Percentiles rank a stretch among this genome's conserved stretches.
Evolutionary conservation across 768 basidiomycete genomes (phyloP).

Genomic region (Arthromyces matolae): DNA sequence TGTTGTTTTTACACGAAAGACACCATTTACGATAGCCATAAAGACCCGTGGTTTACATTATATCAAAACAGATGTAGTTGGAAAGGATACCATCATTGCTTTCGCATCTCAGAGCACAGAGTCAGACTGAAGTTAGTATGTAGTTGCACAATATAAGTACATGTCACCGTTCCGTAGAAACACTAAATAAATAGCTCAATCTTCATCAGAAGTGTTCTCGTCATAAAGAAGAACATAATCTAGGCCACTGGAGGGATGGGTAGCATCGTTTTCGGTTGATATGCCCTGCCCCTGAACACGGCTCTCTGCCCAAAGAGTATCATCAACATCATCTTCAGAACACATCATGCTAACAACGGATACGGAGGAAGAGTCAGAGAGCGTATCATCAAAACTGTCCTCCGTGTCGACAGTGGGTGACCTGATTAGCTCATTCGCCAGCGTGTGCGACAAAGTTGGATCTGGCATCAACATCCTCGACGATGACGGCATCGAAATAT

Average conservation of each 20-base stretch:
- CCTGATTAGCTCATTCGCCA: slow-evolving; percentile 4
- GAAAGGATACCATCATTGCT: slow-evolving; percentile 32
- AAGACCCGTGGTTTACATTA: too few relatives aligned
- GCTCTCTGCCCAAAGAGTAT: slow-evolving; percentile 57
- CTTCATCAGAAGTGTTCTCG: slow-evolving; percentile 54
- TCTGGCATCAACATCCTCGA: slow-evolving; percentile 67
- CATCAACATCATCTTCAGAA: slow-evolving; percentile 52
- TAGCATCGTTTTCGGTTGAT: slow-evolving; percentile 22
- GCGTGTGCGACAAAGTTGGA: slow-evolving; percentile 19
- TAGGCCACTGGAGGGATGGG: slow-evolving; percentile 29
- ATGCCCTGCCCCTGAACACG: slow-evolving; percentile 37
- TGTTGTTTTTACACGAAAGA: slow-evolving; percentile 1
- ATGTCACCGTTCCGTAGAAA: background rate
- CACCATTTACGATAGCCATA: slow-evolving; percentile 24
- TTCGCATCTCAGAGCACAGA: slow-evolving; percentile 18
- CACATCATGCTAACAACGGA: slow-evolving; percentile 62
- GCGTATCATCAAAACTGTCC: slow-evolving; percentile 28
- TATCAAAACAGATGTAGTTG: slow-evolving; percentile 29
- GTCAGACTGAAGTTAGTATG: too few relatives aligned
- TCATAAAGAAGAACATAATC: slow-evolving; percentile 78
- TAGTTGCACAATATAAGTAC: background rate
- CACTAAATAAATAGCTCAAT: slow-evolving; percentile 21
- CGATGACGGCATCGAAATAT: slow-evolving; percentile 65
- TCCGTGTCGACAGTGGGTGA: slow-evolving; percentile 24
- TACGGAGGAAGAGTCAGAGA: slow-evolving; percentile 45